A percentile compares a stretch with the other conserved stretches of the same genome.
Evolutionary conservation across 495 filamentous ascomycete species (phyloP).

Genomic region (Amniculicola lignicola): DNA sequence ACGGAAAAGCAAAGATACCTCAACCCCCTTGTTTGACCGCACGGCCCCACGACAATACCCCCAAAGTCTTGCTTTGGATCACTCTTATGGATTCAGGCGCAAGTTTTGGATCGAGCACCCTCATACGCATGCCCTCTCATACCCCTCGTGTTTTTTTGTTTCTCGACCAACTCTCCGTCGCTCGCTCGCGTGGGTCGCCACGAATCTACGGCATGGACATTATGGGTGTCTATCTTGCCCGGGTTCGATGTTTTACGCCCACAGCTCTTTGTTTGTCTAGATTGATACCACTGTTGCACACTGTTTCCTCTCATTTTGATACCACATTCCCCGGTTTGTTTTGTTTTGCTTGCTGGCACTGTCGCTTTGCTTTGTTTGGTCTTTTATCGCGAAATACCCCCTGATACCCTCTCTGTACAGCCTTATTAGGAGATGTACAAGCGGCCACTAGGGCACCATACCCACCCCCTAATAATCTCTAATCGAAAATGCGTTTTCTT

Average conservation of each 20-base stretch:
- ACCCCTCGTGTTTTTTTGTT: conserved; percentile 3
- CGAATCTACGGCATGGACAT: conserved; percentile 25
- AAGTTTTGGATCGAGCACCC: conserved; percentile 23
- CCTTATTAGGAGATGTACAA: conserved; percentile 37
- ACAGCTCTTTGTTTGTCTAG: conserved; percentile 32
- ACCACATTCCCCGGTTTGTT: conserved; percentile 28
- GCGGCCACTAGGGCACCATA: conserved; percentile 35
- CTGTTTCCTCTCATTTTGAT: conserved; percentile 35
- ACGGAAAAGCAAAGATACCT: conserved; percentile 35
- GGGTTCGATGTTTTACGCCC: conserved; percentile 22
- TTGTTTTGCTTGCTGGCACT: conserved; percentile 24
- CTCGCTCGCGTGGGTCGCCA: conserved; percentile 24
- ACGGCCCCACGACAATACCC: conserved; percentile 28
- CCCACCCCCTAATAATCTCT: conserved; percentile 32
- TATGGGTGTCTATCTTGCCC: conserved; percentile 19
- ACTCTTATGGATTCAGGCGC: conserved; percentile 21
- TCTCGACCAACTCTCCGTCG: conserved; percentile 27
- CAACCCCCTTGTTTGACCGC: conserved; percentile 35
- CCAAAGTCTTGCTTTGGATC: conserved; percentile 21
- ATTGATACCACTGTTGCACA: conserved; percentile 40
- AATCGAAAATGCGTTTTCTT: conserved; percentile 33
- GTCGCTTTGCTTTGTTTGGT: conserved; percentile 23
- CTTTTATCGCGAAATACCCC: conserved; percentile 36
- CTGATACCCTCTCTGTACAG: conserved; percentile 37
- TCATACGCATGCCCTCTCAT: conserved; percentile 23